A percentile compares a stretch with the other conserved stretches of the same genome.
Conservation (phyloP, 352 stramenopile genomes). For the Pythium diclinum region DNA sequence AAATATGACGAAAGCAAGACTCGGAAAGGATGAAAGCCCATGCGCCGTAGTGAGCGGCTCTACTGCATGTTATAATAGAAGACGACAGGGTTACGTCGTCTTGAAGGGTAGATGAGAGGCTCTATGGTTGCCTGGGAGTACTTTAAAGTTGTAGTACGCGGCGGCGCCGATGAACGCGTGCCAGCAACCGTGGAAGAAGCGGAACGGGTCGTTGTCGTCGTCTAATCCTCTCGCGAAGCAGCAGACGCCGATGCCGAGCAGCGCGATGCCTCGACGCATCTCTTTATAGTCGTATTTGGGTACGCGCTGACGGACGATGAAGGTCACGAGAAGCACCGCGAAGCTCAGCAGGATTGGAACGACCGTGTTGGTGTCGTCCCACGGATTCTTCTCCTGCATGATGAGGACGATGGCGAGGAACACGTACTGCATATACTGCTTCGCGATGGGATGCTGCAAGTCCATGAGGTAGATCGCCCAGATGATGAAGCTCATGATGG, state of each 20-base stretch:
- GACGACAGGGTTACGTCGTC: background rate
- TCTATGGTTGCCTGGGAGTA: conserved; percentile 36
- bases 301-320: conserved; percentile 36
- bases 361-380: conserved; percentile 58
- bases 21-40: too few species aligned
- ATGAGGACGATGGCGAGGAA: conserved; percentile 62
- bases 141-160: conserved; percentile 69
- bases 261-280: conserved; percentile 43
- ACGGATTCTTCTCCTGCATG: conserved; percentile 78
- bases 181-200: conserved; percentile 83
- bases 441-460: conserved; percentile 31
- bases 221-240: conserved; percentile 68
- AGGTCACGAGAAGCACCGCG: conserved; percentile 38
- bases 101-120: conserved; percentile 22
- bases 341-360: conserved; percentile 50
- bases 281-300: conserved; percentile 54
- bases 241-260: conserved; percentile 42
- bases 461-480: conserved; percentile 81
- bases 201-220: conserved; percentile 72
- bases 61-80: background rate
- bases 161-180: conserved; percentile 69
- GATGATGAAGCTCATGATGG: conserved; percentile 79
- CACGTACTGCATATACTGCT: conserved; percentile 67
- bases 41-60: background rate
- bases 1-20: background rate